Percentiles rank a stretch among this genome's conserved stretches.
These are phyloP conservation scores for Suzukiozyma palmioleophila DNA, from an alignment of 1,139 yeast genomes.

Conservation along the genomic window DNA sequence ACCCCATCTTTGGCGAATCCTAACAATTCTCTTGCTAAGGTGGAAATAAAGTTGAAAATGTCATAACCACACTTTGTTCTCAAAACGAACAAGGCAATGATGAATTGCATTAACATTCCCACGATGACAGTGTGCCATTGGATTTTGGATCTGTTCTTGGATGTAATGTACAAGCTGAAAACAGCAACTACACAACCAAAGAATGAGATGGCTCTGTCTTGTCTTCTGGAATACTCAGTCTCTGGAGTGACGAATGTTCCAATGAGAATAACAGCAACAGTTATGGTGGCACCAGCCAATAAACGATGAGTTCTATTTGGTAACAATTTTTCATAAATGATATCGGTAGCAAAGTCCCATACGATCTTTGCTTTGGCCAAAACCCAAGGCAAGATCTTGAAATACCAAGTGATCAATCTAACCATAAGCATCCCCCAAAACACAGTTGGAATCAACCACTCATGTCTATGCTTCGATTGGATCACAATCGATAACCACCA, in stretches of 20 bases:
- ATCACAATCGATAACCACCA: slow-evolving; percentile 64
- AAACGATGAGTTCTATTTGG: slow-evolving; percentile 36
- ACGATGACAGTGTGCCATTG: slow-evolving; percentile 62
- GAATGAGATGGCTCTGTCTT: slow-evolving; percentile 58
- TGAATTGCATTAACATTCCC: slow-evolving; percentile 60
- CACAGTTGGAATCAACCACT: slow-evolving; percentile 64
- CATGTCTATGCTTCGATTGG: slow-evolving; percentile 48
- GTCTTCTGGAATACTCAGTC: slow-evolving; percentile 42
- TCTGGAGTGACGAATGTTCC: slow-evolving; percentile 57
- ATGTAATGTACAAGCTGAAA: slow-evolving; percentile 42
- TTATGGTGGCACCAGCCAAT: slow-evolving; percentile 41
- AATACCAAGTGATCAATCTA: slow-evolving; percentile 52
- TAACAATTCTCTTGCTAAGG: slow-evolving; percentile 55
- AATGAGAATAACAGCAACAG: slow-evolving; percentile 45
- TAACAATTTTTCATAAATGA: slow-evolving; percentile 33
- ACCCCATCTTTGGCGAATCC: slow-evolving; percentile 63
- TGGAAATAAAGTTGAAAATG: slow-evolving; percentile 58
- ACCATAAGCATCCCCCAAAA: slow-evolving; percentile 52
- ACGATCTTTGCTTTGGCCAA: slow-evolving; percentile 21
- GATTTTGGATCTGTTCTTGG: slow-evolving; percentile 42
- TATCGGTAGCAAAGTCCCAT: slow-evolving; percentile 41
- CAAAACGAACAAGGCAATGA: slow-evolving; percentile 58
- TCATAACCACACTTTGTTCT: slow-evolving; percentile 61
- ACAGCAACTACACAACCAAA: slow-evolving; percentile 53
- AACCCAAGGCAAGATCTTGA: slow-evolving; percentile 34